Base-by-base conservation (phyloP, 2,329 filamentous ascomycete species). In the Alternaria ventricosa region DNA sequence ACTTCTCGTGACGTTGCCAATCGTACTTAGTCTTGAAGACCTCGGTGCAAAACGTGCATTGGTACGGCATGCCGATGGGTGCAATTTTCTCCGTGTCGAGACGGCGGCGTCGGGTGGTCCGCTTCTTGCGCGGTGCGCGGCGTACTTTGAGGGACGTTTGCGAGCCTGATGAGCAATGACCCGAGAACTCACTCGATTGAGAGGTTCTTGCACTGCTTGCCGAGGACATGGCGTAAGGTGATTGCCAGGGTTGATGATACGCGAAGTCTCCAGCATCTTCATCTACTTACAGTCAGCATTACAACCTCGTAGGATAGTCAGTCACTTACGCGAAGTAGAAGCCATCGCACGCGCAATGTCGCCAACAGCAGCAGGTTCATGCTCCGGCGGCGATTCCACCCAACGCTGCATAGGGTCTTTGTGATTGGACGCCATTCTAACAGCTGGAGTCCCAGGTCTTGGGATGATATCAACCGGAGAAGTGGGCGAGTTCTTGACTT, bases 1-100 rank as follows among this genome's bases (percentile, higher is more conserved):
- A 71, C 28, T 75, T 76, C 15, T 76, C 74, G n/a, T 76, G 74
- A 1, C 74, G 59, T 30, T 71, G 67, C 74, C 74, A 76, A 30
- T 76, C 72, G 25, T 74, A 70, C 51, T 75, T 76, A 0, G 72
- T 74, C 20, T 71, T 74, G 65, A 76, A 76, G 12, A 66, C 68
- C 44, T 76, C 74, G 0, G 74, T 75, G 47, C 74, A 76, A 25
- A 75, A 76, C 1, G 74, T 76, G 45, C 74, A 75, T 49, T 75
- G 73, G 15, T 69, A 76, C 0, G 71, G 70, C 55, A 71, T 60
- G 12, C 60, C 47, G 7, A 67, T 63, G 3, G 65, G 54, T 22
- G 60, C 27, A 13, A 59, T 55, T 3, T 46, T 61, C 5, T 66
- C 62, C 44, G 67, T 59, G 6, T 63, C 63, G 27, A 73, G 47